Percentiles rank a stretch among this genome's conserved stretches.
phyloP scores from a whole-genome alignment of 2,329 filamentous ascomycete species.

The Tricladium varicosporioides region DNA sequence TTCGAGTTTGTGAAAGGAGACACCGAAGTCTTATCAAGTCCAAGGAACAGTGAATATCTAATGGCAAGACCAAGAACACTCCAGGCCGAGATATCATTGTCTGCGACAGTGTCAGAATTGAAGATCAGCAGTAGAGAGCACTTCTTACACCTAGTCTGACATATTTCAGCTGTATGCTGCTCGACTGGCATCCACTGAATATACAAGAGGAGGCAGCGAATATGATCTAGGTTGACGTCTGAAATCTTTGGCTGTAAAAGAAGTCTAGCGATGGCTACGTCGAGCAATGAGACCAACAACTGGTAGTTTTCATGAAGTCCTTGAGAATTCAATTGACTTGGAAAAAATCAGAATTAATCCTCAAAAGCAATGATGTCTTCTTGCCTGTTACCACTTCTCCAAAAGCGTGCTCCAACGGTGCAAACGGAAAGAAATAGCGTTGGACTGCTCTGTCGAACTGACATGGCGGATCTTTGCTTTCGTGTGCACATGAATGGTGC shows the following conservation, averaged over 20 bases:
- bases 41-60: slow-evolving; percentile 23
- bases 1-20: slow-evolving; percentile 12
- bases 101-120: slow-evolving; percentile 4
- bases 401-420: slow-evolving; percentile 23
- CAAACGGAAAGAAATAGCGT: slow-evolving; percentile 23
- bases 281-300: slow-evolving; percentile 10
- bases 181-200: slow-evolving; percentile 28
- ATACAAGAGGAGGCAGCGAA: slow-evolving; percentile 25
- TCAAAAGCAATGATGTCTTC: neutral
- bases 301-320: slow-evolving; percentile 7
- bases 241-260: slow-evolving; percentile 16
- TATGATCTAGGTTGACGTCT: slow-evolving; percentile 25
- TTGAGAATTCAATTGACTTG: neutral
- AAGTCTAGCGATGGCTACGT: slow-evolving; percentile 5
- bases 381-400: slow-evolving; percentile 8
- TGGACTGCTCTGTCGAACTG: slow-evolving; percentile 14
- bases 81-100: slow-evolving; percentile 28
- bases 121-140: too few species aligned
- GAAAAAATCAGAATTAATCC: neutral
- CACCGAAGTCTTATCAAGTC: slow-evolving; percentile 17
- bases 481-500: slow-evolving; percentile 14
- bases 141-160: slow-evolving; percentile 3
- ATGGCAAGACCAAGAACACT: slow-evolving; percentile 25
- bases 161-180: neutral
- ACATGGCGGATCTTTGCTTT: slow-evolving; percentile 11